Percentiles rank a stretch among this genome's conserved stretches.
These are phyloP conservation scores for Aspergillus ellipticus DNA, from an alignment of 495 filamentous ascomycete species.

Conservation along the genomic window DNA sequence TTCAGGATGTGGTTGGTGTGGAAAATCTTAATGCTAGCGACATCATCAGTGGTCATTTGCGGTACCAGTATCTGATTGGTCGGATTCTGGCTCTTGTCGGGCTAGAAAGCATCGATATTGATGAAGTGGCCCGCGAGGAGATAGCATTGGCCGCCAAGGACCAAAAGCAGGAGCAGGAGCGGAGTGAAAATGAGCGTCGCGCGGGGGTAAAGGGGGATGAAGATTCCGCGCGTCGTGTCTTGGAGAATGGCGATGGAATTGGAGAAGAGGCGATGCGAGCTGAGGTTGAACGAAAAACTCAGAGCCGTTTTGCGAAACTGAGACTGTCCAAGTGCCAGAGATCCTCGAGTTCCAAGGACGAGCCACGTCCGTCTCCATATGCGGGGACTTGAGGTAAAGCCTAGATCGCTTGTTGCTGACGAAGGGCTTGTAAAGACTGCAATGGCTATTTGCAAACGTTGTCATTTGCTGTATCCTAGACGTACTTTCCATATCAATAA, in stretches of 20 bases:
- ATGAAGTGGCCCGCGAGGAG: slow-evolving; percentile 57
- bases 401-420: too few relatives aligned
- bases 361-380: too few relatives aligned
- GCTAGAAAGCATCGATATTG: slow-evolving; percentile 57
- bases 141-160: slow-evolving; percentile 55
- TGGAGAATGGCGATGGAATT: slow-evolving; percentile 31
- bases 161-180: slow-evolving; percentile 45
- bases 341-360: background rate
- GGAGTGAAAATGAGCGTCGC: slow-evolving; percentile 45
- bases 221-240: slow-evolving; percentile 26
- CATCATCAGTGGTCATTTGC: slow-evolving; percentile 66
- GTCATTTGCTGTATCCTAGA: too few relatives aligned
- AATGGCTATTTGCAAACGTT: too few relatives aligned
- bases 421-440: too few relatives aligned
- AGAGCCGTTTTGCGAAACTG: slow-evolving; percentile 29
- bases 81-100: slow-evolving; percentile 65
- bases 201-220: slow-evolving; percentile 38
- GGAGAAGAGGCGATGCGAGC: slow-evolving; percentile 39
- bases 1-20: slow-evolving; percentile 61
- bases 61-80: slow-evolving; percentile 66
- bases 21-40: slow-evolving; percentile 75
- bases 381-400: too few relatives aligned
- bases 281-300: slow-evolving; percentile 47
- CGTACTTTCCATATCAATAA: too few relatives aligned
- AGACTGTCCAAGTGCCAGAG: background rate